These are phyloP conservation scores for Pseudonitzschia delicatissima DNA, from an alignment of 108 stramenopile genomes.

Conservation along the genomic window DNA sequence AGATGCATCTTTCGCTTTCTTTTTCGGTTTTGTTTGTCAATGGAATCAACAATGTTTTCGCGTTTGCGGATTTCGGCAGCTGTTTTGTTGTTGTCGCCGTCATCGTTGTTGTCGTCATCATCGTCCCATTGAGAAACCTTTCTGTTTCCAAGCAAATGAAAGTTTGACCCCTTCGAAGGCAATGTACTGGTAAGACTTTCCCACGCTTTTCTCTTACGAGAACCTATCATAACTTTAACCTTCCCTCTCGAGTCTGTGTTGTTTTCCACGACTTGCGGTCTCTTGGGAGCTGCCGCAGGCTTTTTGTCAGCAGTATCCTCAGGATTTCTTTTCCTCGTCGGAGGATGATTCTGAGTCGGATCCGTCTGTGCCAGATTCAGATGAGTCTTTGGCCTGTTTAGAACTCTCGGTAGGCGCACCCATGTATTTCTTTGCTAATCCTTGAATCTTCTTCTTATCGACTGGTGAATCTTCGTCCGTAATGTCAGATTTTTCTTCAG, in stretches of 20 bases:
- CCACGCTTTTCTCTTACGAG: constrained; percentile 56
- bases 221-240: constrained; percentile 69
- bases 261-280: constrained; percentile 39
- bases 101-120: constrained; percentile 27
- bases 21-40: constrained; percentile 43
- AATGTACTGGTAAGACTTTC: constrained; percentile 35
- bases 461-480: too few relatives aligned
- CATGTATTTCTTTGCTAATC: too few relatives aligned
- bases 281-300: too few relatives aligned
- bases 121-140: constrained; percentile 61
- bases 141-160: constrained; percentile 56
- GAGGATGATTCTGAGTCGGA: background rate
- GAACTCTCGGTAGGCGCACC: too few relatives aligned
- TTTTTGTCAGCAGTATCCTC: background rate
- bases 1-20: constrained; percentile 70
- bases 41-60: constrained; percentile 31
- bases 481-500: too few relatives aligned
- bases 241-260: constrained; percentile 38
- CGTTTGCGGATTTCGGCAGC: constrained; percentile 16
- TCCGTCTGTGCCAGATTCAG: background rate
- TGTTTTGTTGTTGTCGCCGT: constrained; percentile 3
- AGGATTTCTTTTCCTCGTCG: background rate
- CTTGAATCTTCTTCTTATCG: too few relatives aligned
- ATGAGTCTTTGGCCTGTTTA: too few relatives aligned
- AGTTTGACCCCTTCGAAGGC: constrained; percentile 24